Percentiles rank a stretch among this genome's conserved stretches.
Evolutionary conservation across 1,139 yeast genomes (phyloP).

Genomic region (Pneumocystis sp.): DNA sequence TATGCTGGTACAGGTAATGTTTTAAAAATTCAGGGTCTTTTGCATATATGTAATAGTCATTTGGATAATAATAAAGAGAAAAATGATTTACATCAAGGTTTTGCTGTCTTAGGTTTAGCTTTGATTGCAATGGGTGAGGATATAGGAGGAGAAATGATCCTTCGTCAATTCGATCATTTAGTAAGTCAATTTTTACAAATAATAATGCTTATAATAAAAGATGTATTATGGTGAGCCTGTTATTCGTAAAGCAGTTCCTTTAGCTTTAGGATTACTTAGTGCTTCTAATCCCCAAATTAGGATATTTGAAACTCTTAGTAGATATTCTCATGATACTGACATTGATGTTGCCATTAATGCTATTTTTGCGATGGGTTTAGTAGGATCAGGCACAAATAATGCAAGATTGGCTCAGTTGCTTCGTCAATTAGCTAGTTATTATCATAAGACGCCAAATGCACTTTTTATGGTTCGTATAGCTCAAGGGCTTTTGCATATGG

Average conservation of each 20-base stretch:
- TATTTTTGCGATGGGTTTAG: constrained; percentile 91
- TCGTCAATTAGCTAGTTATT: constrained; percentile 87
- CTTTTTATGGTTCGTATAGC: constrained; percentile 87
- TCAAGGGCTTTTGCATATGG: constrained; percentile 87
- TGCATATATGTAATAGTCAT: constrained; percentile 53
- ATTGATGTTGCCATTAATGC: constrained; percentile 90
- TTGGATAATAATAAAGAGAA: constrained; percentile 33
- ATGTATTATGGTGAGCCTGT: constrained; percentile 95
- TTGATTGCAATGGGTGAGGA: constrained; percentile 96
- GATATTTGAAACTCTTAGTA: constrained; percentile 87
- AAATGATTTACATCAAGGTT: constrained; percentile 41
- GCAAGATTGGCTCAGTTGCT: constrained; percentile 93
- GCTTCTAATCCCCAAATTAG: constrained; percentile 94
- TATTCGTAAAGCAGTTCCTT: constrained; percentile 86
- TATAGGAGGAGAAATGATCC: constrained; percentile 92
- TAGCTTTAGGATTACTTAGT: constrained; percentile 91
- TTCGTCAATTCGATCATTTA: constrained; percentile 84
- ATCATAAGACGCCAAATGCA: constrained; percentile 78
- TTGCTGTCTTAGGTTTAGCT: constrained; percentile 89
- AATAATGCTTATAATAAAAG: constrained; percentile 22
- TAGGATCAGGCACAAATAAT: constrained; percentile 97
- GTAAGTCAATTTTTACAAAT: not conserved
- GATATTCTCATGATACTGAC: constrained; percentile 93
- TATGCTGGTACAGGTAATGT: constrained; percentile 98
- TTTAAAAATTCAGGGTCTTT: constrained; percentile 75